Base-by-base conservation (phyloP, 2,329 filamentous ascomycete genomes). In the Trichoderma sp. region DNA sequence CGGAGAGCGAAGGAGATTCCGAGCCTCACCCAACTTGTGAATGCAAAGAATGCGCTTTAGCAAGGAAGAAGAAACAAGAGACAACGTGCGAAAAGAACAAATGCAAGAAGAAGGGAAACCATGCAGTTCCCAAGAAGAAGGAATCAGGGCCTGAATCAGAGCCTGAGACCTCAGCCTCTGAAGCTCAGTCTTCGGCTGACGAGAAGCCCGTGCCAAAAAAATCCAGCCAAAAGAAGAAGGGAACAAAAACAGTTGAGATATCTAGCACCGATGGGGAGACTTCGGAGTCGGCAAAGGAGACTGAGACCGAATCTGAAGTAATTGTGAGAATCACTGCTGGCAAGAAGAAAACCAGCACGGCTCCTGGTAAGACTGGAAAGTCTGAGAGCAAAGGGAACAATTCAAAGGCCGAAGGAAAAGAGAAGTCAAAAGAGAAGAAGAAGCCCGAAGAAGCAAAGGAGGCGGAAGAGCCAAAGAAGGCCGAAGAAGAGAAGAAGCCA, bases 1-100 rank as follows among this genome's bases (percentile, higher is more conserved):
- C 69, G 1, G 72, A 72, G n/a, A 73, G 71, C 21, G 73, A 71
- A 7, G 70, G 69, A 28, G 73, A 75, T 52, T 72, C 74, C 5
- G 74, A 79, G 17, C 73, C 77, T 3, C 76, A 79, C 43, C 74
- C 74, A n/a, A 69, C 69, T 4, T 75, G 74, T 66, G 56, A 70
- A 64, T 76, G 74, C 47, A 58, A 52, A 24, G 63, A 67, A 51
- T 76, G 74, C 62, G 50, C 67, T 26, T 67, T 69, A 26, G 63
- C 43, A 3, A 48, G 51, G n/a, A 57, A 63, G 44, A 69, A 66
- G 26, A 64, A 65, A 12, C 52, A 63, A n/a, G 41, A 44, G 14
- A 24, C n/a, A 6, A 9, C 26, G 12, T 63, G 61, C 14, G 50
- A 64, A 50, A 65, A 67, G 56, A 68, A 61, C 45, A 61, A 52